These are phyloP conservation scores for Lactarius sanguifluus DNA, from an alignment of 768 basidiomycete species.

Conservation along the genomic window DNA sequence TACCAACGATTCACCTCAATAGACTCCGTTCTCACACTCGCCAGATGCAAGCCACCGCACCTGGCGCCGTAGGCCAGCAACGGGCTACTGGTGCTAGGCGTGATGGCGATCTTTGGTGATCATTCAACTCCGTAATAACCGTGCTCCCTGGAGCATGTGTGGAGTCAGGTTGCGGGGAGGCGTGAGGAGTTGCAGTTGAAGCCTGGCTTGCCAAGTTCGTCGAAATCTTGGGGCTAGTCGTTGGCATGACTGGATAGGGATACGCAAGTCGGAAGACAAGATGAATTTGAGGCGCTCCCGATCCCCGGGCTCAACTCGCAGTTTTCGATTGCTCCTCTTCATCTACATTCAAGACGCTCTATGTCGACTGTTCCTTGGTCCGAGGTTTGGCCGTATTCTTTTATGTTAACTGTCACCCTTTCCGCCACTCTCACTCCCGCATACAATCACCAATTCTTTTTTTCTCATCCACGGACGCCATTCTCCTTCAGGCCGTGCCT, in stretches of 20 bases:
- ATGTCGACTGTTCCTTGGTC: constrained; percentile 28
- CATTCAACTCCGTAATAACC: constrained; percentile 6
- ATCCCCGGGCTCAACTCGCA: constrained; percentile 17
- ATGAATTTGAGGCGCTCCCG: constrained; percentile 21
- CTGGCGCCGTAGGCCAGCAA: constrained; percentile 48
- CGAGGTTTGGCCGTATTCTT: constrained; percentile 23
- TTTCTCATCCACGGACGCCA: constrained; percentile 70
- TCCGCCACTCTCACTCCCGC: constrained; percentile 33
- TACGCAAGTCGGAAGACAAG: constrained; percentile 32
- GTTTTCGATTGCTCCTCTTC: constrained; percentile 19
- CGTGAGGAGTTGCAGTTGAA: constrained; percentile 38
- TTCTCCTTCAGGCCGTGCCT: constrained; percentile 52
- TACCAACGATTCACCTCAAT: constrained; percentile 22
- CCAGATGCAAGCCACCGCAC: constrained; percentile 64
- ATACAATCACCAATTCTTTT: constrained; percentile 41
- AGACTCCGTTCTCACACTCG: constrained; percentile 89
- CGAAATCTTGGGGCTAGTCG: constrained; percentile 40
- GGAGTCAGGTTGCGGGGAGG: constrained; percentile 46
- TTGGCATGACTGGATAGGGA: constrained; percentile 40
- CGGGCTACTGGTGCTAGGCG: constrained; percentile 41
- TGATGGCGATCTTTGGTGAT: constrained; percentile 51
- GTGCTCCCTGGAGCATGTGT: constrained; percentile 42
- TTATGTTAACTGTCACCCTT: constrained; percentile 22
- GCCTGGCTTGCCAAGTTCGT: constrained; percentile 38
- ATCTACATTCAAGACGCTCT: constrained; percentile 19